Evolutionary conservation across 768 basidiomycete species (phyloP).

Genomic region (Auricularia cornea): DNA sequence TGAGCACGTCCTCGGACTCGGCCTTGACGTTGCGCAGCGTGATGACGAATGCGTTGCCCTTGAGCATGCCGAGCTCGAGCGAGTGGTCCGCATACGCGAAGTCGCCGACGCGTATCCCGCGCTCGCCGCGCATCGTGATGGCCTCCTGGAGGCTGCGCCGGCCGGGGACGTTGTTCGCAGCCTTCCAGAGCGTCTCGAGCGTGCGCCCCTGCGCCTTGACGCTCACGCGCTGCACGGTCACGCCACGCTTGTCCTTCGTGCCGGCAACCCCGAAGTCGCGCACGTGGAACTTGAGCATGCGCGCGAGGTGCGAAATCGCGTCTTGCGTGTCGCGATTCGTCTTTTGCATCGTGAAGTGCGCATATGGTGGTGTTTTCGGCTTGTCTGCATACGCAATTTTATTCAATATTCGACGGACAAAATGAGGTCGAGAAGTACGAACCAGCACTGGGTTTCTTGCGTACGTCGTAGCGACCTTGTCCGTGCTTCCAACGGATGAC

Average conservation of each 20-base stretch:
- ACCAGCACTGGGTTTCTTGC: neutral
- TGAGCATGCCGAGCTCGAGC: slow-evolving; percentile 90
- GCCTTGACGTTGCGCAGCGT: slow-evolving; percentile 86
- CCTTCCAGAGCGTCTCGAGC: slow-evolving; percentile 77
- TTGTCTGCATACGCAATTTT: neutral
- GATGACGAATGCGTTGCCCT: slow-evolving; percentile 92
- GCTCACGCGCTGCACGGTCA: slow-evolving; percentile 88
- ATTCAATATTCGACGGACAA: no score
- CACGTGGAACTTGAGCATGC: slow-evolving; percentile 62
- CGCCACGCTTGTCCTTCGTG: slow-evolving; percentile 97
- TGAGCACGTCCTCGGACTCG: slow-evolving; percentile 60
- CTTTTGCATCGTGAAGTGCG: slow-evolving; percentile 95
- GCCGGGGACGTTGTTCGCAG: slow-evolving; percentile 58
- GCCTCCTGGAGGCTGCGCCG: slow-evolving; percentile 50
- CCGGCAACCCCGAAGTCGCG: slow-evolving; percentile 89
- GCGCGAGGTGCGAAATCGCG: slow-evolving; percentile 71
- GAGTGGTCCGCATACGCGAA: slow-evolving; percentile 73
- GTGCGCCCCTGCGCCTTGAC: slow-evolving; percentile 68
- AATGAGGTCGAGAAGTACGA: no score
- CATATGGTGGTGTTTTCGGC: slow-evolving; percentile 46
- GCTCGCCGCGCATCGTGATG: slow-evolving; percentile 69
- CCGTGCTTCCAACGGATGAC: slow-evolving; percentile 58
- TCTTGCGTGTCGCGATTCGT: slow-evolving; percentile 97
- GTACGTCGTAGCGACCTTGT: neutral
- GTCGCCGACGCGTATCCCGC: slow-evolving; percentile 83